Base-by-base conservation (phyloP, 2,329 filamentous ascomycete genomes). In the Westerdykella ornata region DNA sequence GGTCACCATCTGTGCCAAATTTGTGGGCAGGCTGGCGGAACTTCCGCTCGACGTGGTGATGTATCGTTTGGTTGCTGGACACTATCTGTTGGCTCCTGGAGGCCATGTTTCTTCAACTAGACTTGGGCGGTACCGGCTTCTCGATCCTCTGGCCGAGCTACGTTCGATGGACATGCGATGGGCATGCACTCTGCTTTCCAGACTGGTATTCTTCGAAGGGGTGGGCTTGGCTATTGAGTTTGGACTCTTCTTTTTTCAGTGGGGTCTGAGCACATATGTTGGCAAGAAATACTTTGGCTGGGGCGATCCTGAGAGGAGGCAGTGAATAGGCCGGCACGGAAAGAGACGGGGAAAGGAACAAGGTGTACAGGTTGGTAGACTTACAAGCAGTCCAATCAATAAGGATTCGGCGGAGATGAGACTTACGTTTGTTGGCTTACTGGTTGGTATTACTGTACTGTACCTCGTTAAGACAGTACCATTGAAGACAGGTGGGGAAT, bases 191-290 rank as follows among this genome's bases (percentile, higher is more conserved):
- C 53, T 57, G 12, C 19, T 57, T 8, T 65, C 59, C 9, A 60
- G 60, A 8, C 40, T 65, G 37, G 60, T 54, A 34, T 49, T 67
- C 12, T 65, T 58, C 47, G 54, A 56, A 40, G 52, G 45, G 13
- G 31, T 63, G 9, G 61, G 65, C 28, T 17, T 66, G 6, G 48
- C 49, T n/a, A 49, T 66, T 29, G 62, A 66, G 35, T 50, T 67
- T 5, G 43, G 46, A 9, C 37, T 66, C 5, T 67, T 62, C 62
- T 53, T 57, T n/a, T 40, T 49, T 35, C 59, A 66, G 36, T 65
- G 60, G 38, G 33, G 53, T n/a, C 49, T 48, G 2, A 52, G 63
- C 5, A 56, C 56, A 2, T 52, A 46, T 16, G 34, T 59, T 18
- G 64, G 64, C 16, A 53, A 56, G 39, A 51, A 36, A 11, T 35